Percentiles rank a stretch among this genome's conserved stretches.
These are phyloP conservation scores for Pseudozyma pruni DNA, from an alignment of 1,284 basidiomycete genomes.

Conservation along the genomic window DNA sequence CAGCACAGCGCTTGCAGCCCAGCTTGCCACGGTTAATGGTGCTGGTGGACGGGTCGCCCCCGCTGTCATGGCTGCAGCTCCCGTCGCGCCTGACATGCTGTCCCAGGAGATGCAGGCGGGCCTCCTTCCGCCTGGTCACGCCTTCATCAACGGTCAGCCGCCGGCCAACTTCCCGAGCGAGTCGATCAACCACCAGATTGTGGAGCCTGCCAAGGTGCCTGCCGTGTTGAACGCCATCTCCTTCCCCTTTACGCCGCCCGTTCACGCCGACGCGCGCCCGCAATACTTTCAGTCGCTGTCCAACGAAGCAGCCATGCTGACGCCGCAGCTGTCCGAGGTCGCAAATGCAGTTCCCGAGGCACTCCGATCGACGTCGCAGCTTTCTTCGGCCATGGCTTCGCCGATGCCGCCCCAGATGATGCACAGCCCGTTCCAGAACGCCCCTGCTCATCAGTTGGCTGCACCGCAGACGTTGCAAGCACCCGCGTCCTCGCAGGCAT, in stretches of 20 bases:
- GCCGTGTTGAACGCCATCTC: conserved; percentile 56
- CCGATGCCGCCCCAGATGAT: conserved; percentile 39
- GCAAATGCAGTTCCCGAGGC: conserved; percentile 18
- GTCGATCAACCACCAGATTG: conserved; percentile 57
- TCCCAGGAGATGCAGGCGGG: conserved; percentile 23
- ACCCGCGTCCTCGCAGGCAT: conserved; percentile 28
- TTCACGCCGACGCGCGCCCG: conserved; percentile 44
- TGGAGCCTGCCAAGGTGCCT: conserved; percentile 59
- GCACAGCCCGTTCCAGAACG: conserved; percentile 35
- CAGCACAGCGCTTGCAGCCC: conserved; percentile 11
- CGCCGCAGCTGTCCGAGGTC: conserved; percentile 41
- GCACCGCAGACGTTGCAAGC: conserved; percentile 29
- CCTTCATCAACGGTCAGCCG: conserved; percentile 49
- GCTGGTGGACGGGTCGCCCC: conserved; percentile 2
- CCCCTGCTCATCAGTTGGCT: conserved; percentile 17
- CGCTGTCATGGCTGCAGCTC: conserved; percentile 7
- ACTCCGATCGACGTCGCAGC: conserved; percentile 18
- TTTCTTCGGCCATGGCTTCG: conserved; percentile 38
- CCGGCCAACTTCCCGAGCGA: conserved; percentile 45
- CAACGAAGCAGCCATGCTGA: conserved; percentile 46
- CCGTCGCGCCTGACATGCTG: conserved; percentile 13
- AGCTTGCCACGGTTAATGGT: conserved; percentile 10
- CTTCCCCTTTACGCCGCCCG: conserved; percentile 62
- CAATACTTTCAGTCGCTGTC: conserved; percentile 47
- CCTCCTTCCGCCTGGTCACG: conserved; percentile 23